A percentile compares a stretch with the other conserved stretches of the same genome.
phyloP scores from a whole-genome alignment of 2,329 filamentous ascomycete species.

The Neonectria faginata region DNA sequence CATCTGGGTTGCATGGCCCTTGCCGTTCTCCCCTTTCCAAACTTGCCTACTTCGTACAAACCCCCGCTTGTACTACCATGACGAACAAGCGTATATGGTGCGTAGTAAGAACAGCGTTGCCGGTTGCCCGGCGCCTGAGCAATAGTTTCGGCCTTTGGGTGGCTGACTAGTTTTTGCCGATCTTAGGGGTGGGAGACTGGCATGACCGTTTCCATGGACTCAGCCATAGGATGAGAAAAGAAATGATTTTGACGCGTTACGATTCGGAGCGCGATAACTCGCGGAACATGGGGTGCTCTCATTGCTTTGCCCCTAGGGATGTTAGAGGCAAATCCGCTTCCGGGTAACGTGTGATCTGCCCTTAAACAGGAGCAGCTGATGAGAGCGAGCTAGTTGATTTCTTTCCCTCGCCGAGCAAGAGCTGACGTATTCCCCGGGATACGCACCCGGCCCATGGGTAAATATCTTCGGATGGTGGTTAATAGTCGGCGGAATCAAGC shows the following conservation, averaged over 20 bases:
- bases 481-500: neutral
- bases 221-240: neutral
- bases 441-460: neutral
- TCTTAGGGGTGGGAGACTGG: slow-evolving; percentile 9
- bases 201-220: neutral
- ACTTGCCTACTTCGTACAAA: neutral
- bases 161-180: neutral
- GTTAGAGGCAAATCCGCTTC: neutral
- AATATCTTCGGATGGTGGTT: neutral
- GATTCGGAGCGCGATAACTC: neutral
- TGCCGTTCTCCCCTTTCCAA: slow-evolving; percentile 6
- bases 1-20: slow-evolving; percentile 29
- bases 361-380: neutral
- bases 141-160: neutral
- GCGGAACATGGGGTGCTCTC: neutral
- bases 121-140: neutral
- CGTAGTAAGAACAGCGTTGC: neutral
- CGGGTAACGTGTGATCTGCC: neutral
- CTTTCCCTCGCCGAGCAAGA: neutral
- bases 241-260: neutral
- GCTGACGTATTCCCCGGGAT: neutral
- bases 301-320: neutral
- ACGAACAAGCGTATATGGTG: neutral
- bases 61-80: neutral
- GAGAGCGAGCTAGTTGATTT: neutral